Conservation (phyloP, 1,284 basidiomycete genomes). For the Puccinia triticina region DNA sequence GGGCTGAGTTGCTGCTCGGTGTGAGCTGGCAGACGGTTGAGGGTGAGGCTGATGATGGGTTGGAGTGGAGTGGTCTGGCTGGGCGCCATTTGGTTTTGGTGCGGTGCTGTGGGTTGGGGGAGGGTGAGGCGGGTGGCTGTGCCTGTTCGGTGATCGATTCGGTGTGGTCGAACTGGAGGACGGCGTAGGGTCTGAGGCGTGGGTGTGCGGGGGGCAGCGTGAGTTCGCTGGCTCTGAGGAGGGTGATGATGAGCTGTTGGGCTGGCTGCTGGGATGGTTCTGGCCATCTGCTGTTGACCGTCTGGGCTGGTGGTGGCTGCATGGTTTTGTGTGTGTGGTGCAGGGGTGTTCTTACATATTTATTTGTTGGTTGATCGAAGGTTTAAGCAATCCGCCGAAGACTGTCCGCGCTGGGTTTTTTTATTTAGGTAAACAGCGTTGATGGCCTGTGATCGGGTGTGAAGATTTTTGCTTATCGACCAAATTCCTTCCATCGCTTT, state of each 20-base stretch:
- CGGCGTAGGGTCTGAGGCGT: conserved; percentile 77
- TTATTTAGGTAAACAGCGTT: too few relatives aligned
- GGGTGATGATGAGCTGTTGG: conserved; percentile 83
- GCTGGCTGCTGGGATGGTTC: conserved; percentile 37
- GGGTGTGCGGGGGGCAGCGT: conserved; percentile 56
- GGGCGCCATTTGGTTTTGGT: conserved; percentile 56
- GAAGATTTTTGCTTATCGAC: too few relatives aligned
- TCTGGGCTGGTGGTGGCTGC: neutral
- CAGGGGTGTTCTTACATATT: too few relatives aligned
- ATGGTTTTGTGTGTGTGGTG: too few relatives aligned
- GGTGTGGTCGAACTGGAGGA: conserved; percentile 98
- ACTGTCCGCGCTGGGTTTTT: too few relatives aligned
- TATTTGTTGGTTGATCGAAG: too few relatives aligned
- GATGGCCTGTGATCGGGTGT: too few relatives aligned
- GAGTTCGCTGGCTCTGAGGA: conserved; percentile 85
- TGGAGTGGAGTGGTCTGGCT: conserved; percentile 59
- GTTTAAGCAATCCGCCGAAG: too few relatives aligned
- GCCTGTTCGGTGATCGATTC: conserved; percentile 79
- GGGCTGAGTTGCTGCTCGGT: conserved; percentile 54
- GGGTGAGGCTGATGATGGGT: conserved; percentile 52
- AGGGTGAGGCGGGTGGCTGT: neutral
- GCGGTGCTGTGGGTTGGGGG: conserved; percentile 6
- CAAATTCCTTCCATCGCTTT: too few relatives aligned
- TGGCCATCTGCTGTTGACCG: conserved; percentile 20
- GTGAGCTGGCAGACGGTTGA: conserved; percentile 50